Base-by-base conservation (phyloP, 768 basidiomycete genomes). In the Serpula lacrymans region DNA sequence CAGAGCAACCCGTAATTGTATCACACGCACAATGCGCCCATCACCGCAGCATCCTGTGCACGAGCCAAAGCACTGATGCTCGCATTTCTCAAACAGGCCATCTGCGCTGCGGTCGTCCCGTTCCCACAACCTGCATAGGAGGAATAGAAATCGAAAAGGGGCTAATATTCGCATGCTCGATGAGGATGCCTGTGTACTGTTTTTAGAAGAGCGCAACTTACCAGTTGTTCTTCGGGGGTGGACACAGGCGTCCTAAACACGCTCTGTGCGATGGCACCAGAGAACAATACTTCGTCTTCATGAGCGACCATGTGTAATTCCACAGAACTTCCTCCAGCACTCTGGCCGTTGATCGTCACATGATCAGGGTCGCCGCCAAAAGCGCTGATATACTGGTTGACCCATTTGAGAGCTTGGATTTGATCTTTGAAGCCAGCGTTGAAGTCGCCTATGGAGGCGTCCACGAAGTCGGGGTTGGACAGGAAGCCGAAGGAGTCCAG, bases 401-500 rank as follows among this genome's bases (percentile, higher is more conserved):
- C 60, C 67, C 69, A 73, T 41, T 41, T 45, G 30, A 73, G 54
- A 2, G 67, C 66, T 39, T 63, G 58, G 3, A 59, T 47, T 53
- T 85, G 79, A 57, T 84, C 84, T 14, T 60, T 52, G 58, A 78
- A 73, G 4, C 77, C 77, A 6, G 62, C 72, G 39, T 81, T 80
- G 39, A 74, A 55, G 49, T 80, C 75, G 0, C 73, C 77, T 18
- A 65, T 50, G 0, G 45, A 39, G 8, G 63, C 23, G 39, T 71
- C 57, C 2, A 49, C 39, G 39, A 81, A 69, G 16, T 70, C 74
- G 2, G 80, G 75, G 6, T 63, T 53, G 1, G 77, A 57, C 20
- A 82, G 70, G 62, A 84, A 84, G 18, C 84, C 84, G 50, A 84
- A 72, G 1, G 76, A 72, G 37, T 71, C 70, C 17, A 84, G 70